Base-by-base conservation (phyloP, 2,329 filamentous ascomycete genomes). In the Arthrobotrys sinensis region DNA sequence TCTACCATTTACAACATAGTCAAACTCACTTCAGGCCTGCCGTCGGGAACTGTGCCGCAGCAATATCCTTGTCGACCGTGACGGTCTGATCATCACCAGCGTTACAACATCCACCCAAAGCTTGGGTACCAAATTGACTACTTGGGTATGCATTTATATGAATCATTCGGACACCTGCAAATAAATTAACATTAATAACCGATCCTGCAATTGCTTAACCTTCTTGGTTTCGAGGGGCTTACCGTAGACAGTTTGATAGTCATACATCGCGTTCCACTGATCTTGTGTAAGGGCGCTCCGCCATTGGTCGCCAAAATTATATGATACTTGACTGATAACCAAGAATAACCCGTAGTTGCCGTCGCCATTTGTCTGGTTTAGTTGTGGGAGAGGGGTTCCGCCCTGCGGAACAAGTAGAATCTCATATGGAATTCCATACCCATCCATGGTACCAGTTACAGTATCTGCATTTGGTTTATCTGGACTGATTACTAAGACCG, bases 341-440 rank as follows among this genome's bases (percentile, higher is more conserved):
- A 91, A 85, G 81, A 91, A 89, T 62, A 88, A 88, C 19, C 88
- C 89, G 81, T 87, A 90, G 82, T 89, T 90, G 73, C 89, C 89
- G 64, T 85, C 82, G 3, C 84, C 85, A 0, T 83, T 80, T 1
- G 86, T 86, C 10, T 85, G 84, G 81, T 88, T 90, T 38, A 91
- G 85, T 0, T 83, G 79, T 0, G 89, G 89, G 34, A 91, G 85
- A 28, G 83, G 79, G 4, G 85, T 83, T 16, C 89, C 89, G 5
- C 81, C 80, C 81, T 88, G 85, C 6, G 89, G 89, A n/a, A 91
- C 88, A 21, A 87, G 79, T 16, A 90, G 81, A 4, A 87, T 84
- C 80, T 89, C 84, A 80, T 86, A 90, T 0, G 89, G 88, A 76
- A 91, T 90, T 38, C 88, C 89, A 80, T 90, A 90, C 76, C 86